phyloP scores from a whole-genome alignment of 345 rosid genomes.

The Euphorbia tirucalli region DNA sequence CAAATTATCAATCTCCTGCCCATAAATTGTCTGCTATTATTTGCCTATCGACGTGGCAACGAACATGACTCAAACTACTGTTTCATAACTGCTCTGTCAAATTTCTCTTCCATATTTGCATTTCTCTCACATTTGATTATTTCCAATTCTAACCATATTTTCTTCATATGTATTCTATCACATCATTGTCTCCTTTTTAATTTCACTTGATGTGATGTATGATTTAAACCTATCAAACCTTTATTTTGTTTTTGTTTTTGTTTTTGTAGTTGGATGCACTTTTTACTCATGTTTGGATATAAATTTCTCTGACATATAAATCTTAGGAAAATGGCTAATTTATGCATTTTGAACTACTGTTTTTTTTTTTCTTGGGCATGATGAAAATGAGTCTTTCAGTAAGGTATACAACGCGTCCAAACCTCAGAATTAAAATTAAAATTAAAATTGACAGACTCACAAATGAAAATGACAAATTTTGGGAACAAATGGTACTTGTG shows the following conservation, averaged over 20 bases:
- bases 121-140: not conserved
- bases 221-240: not conserved
- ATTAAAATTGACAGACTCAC: conserved; percentile 10
- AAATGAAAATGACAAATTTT: not conserved
- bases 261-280: too few relatives aligned
- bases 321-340: too few relatives aligned
- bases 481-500: conserved; percentile 5
- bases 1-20: not conserved
- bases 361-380: too few relatives aligned
- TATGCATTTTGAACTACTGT: too few relatives aligned
- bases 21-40: not conserved
- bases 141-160: not conserved
- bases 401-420: not conserved
- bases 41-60: too few relatives aligned
- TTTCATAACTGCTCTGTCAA: not conserved
- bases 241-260: not conserved
- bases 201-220: too few relatives aligned
- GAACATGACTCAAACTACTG: not conserved
- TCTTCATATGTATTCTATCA: not conserved
- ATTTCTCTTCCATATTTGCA: not conserved
- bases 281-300: too few relatives aligned
- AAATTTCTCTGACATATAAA: too few relatives aligned
- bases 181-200: too few relatives aligned
- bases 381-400: not conserved
- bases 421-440: not conserved